phyloP scores from a whole-genome alignment of 2,329 filamentous ascomycete genomes.

The Chaetomium sp. region DNA sequence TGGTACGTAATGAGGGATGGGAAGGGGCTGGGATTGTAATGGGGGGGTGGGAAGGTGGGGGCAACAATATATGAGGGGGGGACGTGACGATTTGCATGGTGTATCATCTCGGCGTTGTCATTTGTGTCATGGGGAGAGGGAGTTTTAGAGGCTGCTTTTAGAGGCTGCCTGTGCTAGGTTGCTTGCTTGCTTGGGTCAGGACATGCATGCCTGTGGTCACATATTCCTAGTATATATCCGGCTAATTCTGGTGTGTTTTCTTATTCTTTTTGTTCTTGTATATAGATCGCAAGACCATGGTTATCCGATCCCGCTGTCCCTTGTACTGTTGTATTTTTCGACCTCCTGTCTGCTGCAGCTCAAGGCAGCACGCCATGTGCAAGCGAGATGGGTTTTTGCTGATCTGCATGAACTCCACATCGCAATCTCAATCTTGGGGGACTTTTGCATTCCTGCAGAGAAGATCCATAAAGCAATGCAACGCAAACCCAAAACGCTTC shows the following conservation, averaged over 20 bases:
- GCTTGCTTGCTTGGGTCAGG: background rate
- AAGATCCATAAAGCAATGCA: no score
- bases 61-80: background rate
- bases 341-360: background rate
- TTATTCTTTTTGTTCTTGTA: background rate
- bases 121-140: slow-evolving; percentile 1
- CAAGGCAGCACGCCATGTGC: background rate
- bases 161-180: background rate
- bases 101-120: slow-evolving; percentile 2
- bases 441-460: background rate
- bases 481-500: no score
- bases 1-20: background rate
- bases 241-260: background rate
- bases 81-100: slow-evolving; percentile 2
- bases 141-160: background rate
- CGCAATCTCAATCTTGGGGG: background rate
- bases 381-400: background rate
- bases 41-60: background rate
- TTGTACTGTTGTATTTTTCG: background rate
- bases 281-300: background rate
- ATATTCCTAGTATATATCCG: background rate
- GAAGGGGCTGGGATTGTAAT: background rate
- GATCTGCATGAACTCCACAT: background rate
- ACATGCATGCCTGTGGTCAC: background rate
- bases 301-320: background rate